Base-by-base conservation (phyloP, 2,329 filamentous ascomycete genomes). In the Davidsoniella neocaledoniae region DNA sequence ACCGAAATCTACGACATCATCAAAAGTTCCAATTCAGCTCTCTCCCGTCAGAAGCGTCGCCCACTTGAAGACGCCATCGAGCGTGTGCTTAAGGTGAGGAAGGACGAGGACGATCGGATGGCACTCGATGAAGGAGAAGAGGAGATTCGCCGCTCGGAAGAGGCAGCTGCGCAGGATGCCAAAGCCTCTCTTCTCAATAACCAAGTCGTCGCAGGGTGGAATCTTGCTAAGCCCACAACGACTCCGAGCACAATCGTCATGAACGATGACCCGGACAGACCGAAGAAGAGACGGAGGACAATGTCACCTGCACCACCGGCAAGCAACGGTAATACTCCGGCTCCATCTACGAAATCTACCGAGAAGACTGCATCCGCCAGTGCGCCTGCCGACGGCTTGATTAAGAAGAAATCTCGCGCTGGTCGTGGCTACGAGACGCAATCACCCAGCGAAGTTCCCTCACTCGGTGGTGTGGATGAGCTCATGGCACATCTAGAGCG, bases 41-140 rank as follows among this genome's bases (percentile, higher is more conserved):
- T 96, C 19, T 86, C 84, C 55, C 73, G 91, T 19, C 79, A 83
- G 56, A 86, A 86, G 38, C 94, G 91, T 63, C 81, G 79, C 54
- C 70, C 82, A 0, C 67, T 96, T 1, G 85, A 94, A 62, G 84
- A 91, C 55, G 82, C 83, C 36, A 86, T 96, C 55, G 86, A 94
- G 54, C 73, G 86, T 6, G 86, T 88, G 0, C 67, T 95, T 14
- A 75, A 80, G 6, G 77, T 86, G 16, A 69, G 90, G 4, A 81
- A 79, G 55, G 77, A 85, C 56, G 71, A 70, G 46, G 73, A 75
- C 33, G 67, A 68, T 2, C 68, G 72, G 17, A 69, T 72, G 25
- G 72, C 62, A 51, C 64, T 62, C 55, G 26, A 33, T 6, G 26
- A 33, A 33, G 76, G 62, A 60, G 71, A 60, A 56, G 61, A 58